Conservation (phyloP, 2,329 filamentous ascomycete species). For the Epichloe aotearoae region DNA sequence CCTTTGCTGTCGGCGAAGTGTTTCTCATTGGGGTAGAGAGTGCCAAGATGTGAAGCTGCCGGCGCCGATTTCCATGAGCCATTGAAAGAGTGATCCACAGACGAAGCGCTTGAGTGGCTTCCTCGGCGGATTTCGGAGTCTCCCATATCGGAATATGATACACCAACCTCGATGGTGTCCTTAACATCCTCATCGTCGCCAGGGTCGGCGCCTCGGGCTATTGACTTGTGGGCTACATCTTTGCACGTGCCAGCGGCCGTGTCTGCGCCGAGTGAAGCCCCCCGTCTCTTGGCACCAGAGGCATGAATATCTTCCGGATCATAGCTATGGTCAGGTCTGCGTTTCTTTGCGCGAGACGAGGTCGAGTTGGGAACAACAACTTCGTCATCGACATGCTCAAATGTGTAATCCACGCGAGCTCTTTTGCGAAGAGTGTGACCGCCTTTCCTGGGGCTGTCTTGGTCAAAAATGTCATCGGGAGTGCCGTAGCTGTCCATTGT, state of each 20-base stretch:
- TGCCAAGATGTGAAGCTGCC: slow-evolving; percentile 1
- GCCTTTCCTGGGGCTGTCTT: slow-evolving; percentile 39
- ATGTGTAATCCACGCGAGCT: slow-evolving; percentile 43
- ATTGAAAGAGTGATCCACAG: slow-evolving; percentile 12
- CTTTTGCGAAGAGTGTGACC: slow-evolving; percentile 46
- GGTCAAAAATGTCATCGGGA: slow-evolving; percentile 29
- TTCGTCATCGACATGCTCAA: slow-evolving; percentile 39
- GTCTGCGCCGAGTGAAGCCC: slow-evolving; percentile 22
- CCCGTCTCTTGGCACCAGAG: slow-evolving; percentile 21
- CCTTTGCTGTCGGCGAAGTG: not conserved
- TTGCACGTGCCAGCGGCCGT: slow-evolving; percentile 25
- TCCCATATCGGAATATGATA: slow-evolving; percentile 22
- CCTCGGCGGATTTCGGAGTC: slow-evolving; percentile 16
- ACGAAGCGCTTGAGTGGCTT: slow-evolving; percentile 17
- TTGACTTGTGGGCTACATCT: slow-evolving; percentile 26
- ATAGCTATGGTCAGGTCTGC: slow-evolving; percentile 22
- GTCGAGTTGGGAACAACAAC: slow-evolving; percentile 21
- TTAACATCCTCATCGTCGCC: slow-evolving; percentile 36
- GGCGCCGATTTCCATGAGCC: slow-evolving; percentile 10
- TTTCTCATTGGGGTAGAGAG: not conserved
- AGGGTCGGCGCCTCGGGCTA: slow-evolving; percentile 20
- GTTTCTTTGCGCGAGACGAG: slow-evolving; percentile 23
- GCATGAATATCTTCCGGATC: slow-evolving; percentile 20
- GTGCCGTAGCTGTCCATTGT: slow-evolving; percentile 27
- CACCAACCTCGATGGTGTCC: slow-evolving; percentile 45